phyloP scores from a whole-genome alignment of 208 protist genomes.

The Tetramitus jugosus region DNA sequence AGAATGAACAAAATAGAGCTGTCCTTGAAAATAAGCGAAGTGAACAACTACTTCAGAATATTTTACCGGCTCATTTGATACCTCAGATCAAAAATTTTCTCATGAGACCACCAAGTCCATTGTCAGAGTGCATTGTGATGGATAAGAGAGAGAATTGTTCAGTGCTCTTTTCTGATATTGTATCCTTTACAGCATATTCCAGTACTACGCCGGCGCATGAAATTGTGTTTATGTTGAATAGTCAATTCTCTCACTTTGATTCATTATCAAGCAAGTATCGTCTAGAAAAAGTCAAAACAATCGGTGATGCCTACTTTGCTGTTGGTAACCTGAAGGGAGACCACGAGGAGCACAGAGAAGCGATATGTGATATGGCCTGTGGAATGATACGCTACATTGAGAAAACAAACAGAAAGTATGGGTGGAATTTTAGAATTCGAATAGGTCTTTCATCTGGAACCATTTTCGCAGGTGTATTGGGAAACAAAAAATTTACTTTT shows the following conservation, averaged over 20 bases:
- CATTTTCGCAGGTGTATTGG: not conserved
- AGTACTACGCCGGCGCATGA: not conserved
- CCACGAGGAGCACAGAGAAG: not conserved
- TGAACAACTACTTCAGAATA: conserved; percentile 4
- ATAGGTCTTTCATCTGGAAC: not conserved
- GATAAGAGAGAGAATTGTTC: not conserved
- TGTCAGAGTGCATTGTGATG: no score
- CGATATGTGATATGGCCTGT: not conserved
- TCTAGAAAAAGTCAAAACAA: conserved; percentile 12
- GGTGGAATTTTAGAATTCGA: not conserved
- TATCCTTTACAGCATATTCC: not conserved
- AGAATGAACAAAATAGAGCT: not conserved
- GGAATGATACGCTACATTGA: not conserved
- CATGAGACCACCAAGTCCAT: no score
- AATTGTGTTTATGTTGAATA: not conserved
- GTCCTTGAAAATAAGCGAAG: not conserved
- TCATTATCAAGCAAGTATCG: not conserved
- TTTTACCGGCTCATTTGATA: not conserved
- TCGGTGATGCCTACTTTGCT: conserved; percentile 15
- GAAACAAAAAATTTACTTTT: conserved; percentile 5
- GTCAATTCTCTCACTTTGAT: conserved; percentile 8
- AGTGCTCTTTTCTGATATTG: not conserved
- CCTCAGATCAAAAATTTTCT: not conserved
- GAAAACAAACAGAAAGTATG: not conserved
- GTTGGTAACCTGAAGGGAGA: not conserved